phyloP scores from a whole-genome alignment of 257 asterid species.

The Ligustrum vulgare region DNA sequence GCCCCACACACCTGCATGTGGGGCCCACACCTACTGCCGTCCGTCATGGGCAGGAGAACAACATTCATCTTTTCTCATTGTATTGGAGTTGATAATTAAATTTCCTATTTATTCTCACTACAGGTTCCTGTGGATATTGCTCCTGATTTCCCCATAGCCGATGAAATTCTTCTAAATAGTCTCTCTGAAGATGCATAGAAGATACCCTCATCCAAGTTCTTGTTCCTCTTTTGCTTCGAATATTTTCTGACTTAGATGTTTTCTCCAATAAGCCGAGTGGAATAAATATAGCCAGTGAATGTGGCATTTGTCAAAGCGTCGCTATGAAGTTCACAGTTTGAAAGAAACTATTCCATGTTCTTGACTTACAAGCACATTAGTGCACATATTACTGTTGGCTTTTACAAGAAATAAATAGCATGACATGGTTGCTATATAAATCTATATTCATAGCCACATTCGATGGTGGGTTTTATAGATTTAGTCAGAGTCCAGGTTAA shows the following conservation, averaged over 20 bases:
- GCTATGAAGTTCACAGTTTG: neutral
- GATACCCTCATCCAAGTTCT: neutral
- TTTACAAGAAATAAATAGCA: neutral
- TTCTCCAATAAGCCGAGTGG: neutral
- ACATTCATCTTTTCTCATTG: neutral
- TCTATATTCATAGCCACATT: too few species aligned
- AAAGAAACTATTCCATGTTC: neutral
- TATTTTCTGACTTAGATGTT: neutral
- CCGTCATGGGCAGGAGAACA: too few species aligned
- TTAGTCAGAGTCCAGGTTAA: too few species aligned
- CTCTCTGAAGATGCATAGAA: conserved; percentile 27
- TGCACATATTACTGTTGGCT: neutral
- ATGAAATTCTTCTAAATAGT: conserved; percentile 43
- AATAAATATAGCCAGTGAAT: neutral
- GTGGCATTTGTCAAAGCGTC: neutral
- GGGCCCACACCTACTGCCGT: too few species aligned
- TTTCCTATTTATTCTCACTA: neutral
- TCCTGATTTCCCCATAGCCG: conserved; percentile 82
- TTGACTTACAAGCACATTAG: neutral
- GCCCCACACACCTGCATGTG: too few species aligned
- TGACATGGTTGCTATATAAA: neutral
- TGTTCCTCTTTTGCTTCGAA: neutral
- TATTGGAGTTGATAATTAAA: neutral
- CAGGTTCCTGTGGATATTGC: conserved; percentile 92
- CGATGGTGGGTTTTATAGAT: too few species aligned